A percentile compares a stretch with the other conserved stretches of the same genome.
These are phyloP conservation scores for Ogataea nakhonphanomensis DNA, from an alignment of 805 yeast genomes.

Conservation along the genomic window DNA sequence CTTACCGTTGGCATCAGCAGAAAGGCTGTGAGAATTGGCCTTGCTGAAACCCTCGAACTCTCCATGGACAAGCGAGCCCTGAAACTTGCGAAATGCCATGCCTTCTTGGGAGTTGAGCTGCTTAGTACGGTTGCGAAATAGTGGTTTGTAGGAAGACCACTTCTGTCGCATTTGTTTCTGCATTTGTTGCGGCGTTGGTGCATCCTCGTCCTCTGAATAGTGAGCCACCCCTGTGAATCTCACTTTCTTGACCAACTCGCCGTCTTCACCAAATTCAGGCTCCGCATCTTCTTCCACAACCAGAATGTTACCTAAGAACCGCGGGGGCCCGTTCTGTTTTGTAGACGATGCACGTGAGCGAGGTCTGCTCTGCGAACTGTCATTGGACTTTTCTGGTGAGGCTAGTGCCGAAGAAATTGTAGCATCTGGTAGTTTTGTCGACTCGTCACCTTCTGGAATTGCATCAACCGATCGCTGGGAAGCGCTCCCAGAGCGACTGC, in stretches of 20 bases:
- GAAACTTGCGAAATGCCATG: slow-evolving; percentile 32
- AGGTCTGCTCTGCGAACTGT: slow-evolving; percentile 10
- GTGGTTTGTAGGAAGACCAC: slow-evolving; percentile 33
- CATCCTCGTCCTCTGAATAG: slow-evolving; percentile 52
- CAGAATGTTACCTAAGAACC: slow-evolving; percentile 21
- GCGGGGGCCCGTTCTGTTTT: slow-evolving; percentile 11
- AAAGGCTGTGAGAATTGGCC: slow-evolving; percentile 14
- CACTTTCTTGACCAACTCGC: slow-evolving; percentile 39
- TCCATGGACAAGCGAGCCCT: slow-evolving; percentile 11
- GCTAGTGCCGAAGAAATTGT: background rate
- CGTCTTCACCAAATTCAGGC: slow-evolving; percentile 14
- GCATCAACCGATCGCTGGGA: slow-evolving; percentile 22
- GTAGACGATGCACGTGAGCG: slow-evolving; percentile 24
- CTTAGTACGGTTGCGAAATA: slow-evolving; percentile 30
- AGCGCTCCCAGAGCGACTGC: slow-evolving; percentile 28
- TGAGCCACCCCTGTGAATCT: slow-evolving; percentile 51
- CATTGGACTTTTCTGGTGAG: slow-evolving; percentile 5
- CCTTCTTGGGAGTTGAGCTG: slow-evolving; percentile 36
- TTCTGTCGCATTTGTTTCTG: slow-evolving; percentile 35
- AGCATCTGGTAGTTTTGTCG: background rate
- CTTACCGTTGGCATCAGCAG: slow-evolving; percentile 27
- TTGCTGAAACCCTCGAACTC: slow-evolving; percentile 26
- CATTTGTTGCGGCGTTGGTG: slow-evolving; percentile 41
- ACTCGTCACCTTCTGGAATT: slow-evolving; percentile 8
- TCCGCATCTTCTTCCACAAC: slow-evolving; percentile 21